Evolutionary conservation across 768 basidiomycete genomes (phyloP), one percentile per base, ranked within the genome.

Genomic region (Mycena galopus): DNA sequence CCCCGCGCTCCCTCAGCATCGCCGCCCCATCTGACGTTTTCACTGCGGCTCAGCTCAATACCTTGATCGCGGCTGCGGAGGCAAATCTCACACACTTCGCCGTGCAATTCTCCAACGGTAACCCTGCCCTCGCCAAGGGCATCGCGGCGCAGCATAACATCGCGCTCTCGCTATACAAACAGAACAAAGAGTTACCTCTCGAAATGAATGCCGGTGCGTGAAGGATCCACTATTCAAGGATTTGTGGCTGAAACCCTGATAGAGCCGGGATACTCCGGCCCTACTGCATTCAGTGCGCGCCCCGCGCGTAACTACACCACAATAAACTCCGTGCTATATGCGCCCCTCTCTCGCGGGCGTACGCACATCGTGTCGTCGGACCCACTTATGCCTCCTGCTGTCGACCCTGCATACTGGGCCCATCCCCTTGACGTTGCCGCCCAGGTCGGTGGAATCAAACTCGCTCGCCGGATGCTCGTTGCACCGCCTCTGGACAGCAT

Each of bases 381-480:
- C 75, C 80, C 85, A 1, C 83, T 83, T 70, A 76, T 78, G n/a
- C 71, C 81, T 27, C 88, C 90, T 0, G 76, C 78, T 4, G 88
- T 90, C 71, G 86, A 91, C 76, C 88, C 89, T 0, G 85, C 85
- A 50, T 90, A 85, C 68, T 82, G 83, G 72, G 64, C 79, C 0
- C 81, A 83, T 62, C 79, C 81, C 1, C 56, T 81, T 17, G 84
- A 84, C 68, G 65, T 80, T 12, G 76, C 79, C 1, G 69, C 81
- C 4, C 80, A 84, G 25, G 78, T 82, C 21, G 80, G 78, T 29
- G 80, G 78, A 1, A 73, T 82, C 35, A 78, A 84, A 64, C 79
- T 82, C 37, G 79, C 76, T 4, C 77, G 82, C 21, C 77, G 66
- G 63, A 79, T 82, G 75, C 77, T 82, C 0, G 69, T 74, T 0